Evolutionary conservation across 192 early-diverging fungal species (phyloP).

Genomic region (Funneliformis mosseae): DNA sequence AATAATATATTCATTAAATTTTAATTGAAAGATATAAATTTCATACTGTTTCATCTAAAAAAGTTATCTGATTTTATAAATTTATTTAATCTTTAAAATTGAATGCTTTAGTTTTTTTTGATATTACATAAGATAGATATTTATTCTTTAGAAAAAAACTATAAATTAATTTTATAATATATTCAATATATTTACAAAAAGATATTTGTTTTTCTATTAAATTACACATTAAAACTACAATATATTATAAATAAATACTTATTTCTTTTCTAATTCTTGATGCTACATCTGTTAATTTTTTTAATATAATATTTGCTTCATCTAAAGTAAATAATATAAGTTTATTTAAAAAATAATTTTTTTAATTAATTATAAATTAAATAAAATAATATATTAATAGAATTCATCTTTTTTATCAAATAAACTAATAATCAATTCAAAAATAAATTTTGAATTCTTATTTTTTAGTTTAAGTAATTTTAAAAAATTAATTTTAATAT

Average conservation of each 20-base stretch:
- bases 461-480: not conserved
- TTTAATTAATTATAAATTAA: not conserved
- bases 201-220: not conserved
- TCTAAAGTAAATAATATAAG: not conserved
- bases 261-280: conserved; percentile 1
- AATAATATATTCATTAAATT: not conserved
- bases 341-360: not conserved
- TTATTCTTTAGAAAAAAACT: not conserved
- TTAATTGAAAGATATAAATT: not conserved
- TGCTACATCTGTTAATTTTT: not conserved
- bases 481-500: not conserved
- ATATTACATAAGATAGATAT: not conserved
- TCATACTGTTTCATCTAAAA: not conserved
- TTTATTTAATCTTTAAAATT: not conserved
- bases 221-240: not conserved
- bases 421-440: not conserved
- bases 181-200: not conserved
- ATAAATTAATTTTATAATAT: not conserved
- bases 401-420: conserved; percentile 4
- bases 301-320: not conserved
- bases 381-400: not conserved
- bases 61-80: not conserved
- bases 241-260: not conserved
- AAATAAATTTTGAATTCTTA: not conserved
- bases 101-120: not conserved